These are phyloP conservation scores for Termitomyces heimii DNA, from an alignment of 768 basidiomycete species.

Conservation along the genomic window DNA sequence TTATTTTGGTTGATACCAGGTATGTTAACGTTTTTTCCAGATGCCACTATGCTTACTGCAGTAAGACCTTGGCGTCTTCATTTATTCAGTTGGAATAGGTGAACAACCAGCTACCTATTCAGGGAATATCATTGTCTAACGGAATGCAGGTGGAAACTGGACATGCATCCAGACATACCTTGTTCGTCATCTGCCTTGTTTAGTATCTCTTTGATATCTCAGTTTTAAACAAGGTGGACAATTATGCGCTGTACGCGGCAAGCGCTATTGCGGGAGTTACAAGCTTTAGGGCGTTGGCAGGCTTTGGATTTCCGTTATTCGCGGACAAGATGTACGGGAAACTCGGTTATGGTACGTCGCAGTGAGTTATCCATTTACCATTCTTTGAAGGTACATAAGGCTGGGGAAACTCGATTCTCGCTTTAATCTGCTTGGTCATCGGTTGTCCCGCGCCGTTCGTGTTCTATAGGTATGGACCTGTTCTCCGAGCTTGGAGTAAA, in stretches of 20 bases:
- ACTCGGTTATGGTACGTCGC: constrained; percentile 35
- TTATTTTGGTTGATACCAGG: constrained; percentile 57
- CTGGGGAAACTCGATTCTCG: constrained; percentile 52
- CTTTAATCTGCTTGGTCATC: constrained; percentile 41
- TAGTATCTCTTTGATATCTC: constrained; percentile 2
- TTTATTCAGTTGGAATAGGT: constrained; percentile 44
- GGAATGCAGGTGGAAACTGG: constrained; percentile 26
- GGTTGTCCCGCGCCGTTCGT: constrained; percentile 46
- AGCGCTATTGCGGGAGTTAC: constrained; percentile 52
- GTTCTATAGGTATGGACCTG: constrained; percentile 33
- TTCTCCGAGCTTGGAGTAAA: constrained; percentile 30
- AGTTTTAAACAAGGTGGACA: constrained; percentile 59
- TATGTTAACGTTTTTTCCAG: constrained; percentile 16
- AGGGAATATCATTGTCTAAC: neutral
- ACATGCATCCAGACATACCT: constrained; percentile 53
- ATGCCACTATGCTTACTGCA: neutral
- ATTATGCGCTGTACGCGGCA: constrained; percentile 70
- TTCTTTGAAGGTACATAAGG: constrained; percentile 24
- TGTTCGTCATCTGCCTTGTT: constrained; percentile 30
- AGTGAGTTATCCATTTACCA: neutral
- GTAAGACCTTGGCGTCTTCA: constrained; percentile 34
- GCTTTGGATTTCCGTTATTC: constrained; percentile 62
- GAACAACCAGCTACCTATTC: constrained; percentile 7
- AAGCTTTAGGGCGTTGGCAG: constrained; percentile 49
- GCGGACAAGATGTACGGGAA: constrained; percentile 49